These are phyloP conservation scores for Neofusicoccum umdonicola DNA, from an alignment of 2,329 filamentous ascomycete species.

Conservation along the genomic window DNA sequence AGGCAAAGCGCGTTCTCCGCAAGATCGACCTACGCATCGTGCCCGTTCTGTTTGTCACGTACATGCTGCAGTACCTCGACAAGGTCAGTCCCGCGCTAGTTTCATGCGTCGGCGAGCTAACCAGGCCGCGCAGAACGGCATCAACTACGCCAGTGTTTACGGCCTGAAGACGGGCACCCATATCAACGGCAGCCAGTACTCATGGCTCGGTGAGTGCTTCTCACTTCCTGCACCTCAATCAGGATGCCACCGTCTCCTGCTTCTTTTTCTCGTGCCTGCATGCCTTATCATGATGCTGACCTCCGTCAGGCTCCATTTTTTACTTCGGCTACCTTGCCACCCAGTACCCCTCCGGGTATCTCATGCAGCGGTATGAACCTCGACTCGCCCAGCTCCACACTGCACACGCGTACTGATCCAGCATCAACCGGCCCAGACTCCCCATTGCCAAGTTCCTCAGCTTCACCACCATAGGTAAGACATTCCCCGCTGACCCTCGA, in stretches of 20 bases:
- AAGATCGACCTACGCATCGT: conserved; percentile 33
- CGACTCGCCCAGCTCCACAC: not conserved
- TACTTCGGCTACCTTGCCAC: conserved; percentile 51
- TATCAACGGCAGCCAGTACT: conserved; percentile 51
- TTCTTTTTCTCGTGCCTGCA: not conserved
- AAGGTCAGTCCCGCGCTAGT: conserved; percentile 30
- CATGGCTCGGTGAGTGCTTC: conserved; percentile 43
- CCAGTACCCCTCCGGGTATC: conserved; percentile 45
- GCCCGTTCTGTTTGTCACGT: conserved; percentile 33
- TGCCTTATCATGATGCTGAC: not conserved
- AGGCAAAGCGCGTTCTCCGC: conserved; percentile 29
- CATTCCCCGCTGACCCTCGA: not conserved
- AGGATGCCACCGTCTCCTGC: not conserved
- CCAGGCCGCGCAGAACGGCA: conserved; percentile 34
- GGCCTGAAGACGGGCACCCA: conserved; percentile 49
- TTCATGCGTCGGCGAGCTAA: not conserved
- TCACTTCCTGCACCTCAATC: not conserved
- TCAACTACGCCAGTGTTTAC: conserved; percentile 53
- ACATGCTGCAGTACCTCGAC: conserved; percentile 43
- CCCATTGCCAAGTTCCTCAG: conserved; percentile 48
- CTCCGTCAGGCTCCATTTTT: conserved; percentile 41
- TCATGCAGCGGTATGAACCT: conserved; percentile 37
- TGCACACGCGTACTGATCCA: not conserved
- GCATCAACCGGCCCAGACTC: conserved; percentile 21
- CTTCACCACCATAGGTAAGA: conserved; percentile 36